Percentiles rank a stretch among this genome's conserved stretches.
Conservation (phyloP, 2,329 filamentous ascomycete genomes). For the Colletotrichum sp. region DNA sequence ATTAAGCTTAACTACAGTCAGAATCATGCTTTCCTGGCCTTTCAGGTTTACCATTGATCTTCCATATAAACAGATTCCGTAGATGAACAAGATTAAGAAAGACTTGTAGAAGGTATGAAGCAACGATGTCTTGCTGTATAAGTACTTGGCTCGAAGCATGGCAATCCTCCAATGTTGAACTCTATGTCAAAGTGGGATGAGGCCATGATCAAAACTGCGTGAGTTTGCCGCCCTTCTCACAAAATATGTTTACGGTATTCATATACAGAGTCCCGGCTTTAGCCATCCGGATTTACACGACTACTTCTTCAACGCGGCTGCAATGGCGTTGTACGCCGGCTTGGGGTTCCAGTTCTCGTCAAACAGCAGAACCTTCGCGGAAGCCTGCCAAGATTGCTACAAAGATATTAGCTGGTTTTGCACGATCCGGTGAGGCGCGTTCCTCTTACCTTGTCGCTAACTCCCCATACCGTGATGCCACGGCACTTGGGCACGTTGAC, state of each 20-base stretch:
- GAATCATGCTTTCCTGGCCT: not conserved
- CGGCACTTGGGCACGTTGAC: slow-evolving; percentile 63
- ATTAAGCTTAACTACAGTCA: not conserved
- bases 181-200: not conserved
- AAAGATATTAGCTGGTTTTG: not conserved
- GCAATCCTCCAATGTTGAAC: not conserved
- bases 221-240: not conserved
- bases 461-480: slow-evolving; percentile 69
- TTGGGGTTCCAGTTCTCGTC: slow-evolving; percentile 57
- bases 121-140: not conserved
- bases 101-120: not conserved
- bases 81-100: not conserved
- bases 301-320: slow-evolving; percentile 30
- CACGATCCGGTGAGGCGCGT: not conserved
- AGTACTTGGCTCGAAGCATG: not conserved
- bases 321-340: slow-evolving; percentile 54
- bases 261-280: not conserved
- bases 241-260: not conserved
- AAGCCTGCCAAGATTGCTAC: slow-evolving; percentile 55
- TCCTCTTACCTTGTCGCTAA: slow-evolving; percentile 47
- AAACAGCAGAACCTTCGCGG: slow-evolving; percentile 56
- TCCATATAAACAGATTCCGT: rapidly evolving
- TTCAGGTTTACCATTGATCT: not conserved
- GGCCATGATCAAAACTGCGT: not conserved
- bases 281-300: not conserved